These are phyloP conservation scores for Mycogone perniciosa DNA, from an alignment of 2,329 filamentous ascomycete species.

Conservation along the genomic window DNA sequence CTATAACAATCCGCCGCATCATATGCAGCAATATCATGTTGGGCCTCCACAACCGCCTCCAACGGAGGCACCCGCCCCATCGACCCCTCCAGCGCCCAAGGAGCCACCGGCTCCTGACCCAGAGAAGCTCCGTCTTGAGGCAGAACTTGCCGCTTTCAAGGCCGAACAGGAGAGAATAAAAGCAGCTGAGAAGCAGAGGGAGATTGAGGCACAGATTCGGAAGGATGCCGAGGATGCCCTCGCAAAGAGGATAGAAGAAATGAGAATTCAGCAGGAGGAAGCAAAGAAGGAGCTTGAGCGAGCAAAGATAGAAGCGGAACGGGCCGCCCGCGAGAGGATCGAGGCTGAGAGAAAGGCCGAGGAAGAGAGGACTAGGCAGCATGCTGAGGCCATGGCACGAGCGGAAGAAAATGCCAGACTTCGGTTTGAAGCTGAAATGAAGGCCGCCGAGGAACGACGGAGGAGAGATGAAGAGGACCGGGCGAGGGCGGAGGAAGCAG, in stretches of 20 bases:
- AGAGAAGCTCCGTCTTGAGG: conserved; percentile 55
- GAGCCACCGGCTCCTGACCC: conserved; percentile 39
- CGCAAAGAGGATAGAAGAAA: conserved; percentile 34
- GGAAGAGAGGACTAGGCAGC: conserved; percentile 37
- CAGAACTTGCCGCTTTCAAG: conserved; percentile 49
- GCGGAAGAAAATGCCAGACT: conserved; percentile 33
- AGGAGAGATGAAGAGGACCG: conserved; percentile 34
- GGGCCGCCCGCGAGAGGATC: conserved; percentile 37
- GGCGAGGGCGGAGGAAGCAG: conserved; percentile 42
- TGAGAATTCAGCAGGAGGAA: conserved; percentile 38
- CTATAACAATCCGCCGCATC: conserved; percentile 29
- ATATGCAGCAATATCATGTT: conserved; percentile 35
- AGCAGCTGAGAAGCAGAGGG: conserved; percentile 38
- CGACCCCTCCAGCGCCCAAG: conserved; percentile 23
- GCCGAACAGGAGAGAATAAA: conserved; percentile 40
- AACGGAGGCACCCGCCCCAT: conserved; percentile 34
- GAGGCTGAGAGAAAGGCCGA: conserved; percentile 39
- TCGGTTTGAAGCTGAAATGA: conserved; percentile 35
- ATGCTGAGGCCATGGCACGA: conserved; percentile 29
- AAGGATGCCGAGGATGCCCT: conserved; percentile 42
- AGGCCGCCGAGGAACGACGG: conserved; percentile 38
- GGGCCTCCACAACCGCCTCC: conserved; percentile 38
- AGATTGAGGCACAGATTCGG: conserved; percentile 39
- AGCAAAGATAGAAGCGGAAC: conserved; percentile 41
- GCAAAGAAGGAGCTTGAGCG: conserved; percentile 42